A percentile compares a stretch with the other conserved stretches of the same genome.
Conservation (phyloP, 805 yeast species). For the Tetrapisispora pingtungensis region DNA sequence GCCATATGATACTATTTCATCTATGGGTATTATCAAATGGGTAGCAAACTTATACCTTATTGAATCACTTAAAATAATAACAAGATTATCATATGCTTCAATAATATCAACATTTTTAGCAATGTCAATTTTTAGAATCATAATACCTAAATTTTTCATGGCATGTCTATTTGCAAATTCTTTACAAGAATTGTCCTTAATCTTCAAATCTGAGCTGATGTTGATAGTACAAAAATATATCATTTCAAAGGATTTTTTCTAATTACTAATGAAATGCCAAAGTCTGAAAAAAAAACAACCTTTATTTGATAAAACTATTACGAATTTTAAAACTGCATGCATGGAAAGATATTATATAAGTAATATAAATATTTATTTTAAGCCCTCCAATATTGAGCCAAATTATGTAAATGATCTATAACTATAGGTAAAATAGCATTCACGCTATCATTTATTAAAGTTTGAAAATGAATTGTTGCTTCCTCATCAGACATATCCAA, state of each 20-base stretch:
- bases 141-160: conserved; percentile 16
- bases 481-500: conserved; percentile 91
- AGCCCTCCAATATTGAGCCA: conserved; percentile 97
- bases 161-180: conserved; percentile 13
- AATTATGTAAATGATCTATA: conserved; percentile 85
- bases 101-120: conserved; percentile 13
- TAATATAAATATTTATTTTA: conserved; percentile 21
- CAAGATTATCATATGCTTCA: conserved; percentile 22
- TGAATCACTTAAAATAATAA: conserved; percentile 49
- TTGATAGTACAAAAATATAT: conserved; percentile 7
- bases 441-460: conserved; percentile 86
- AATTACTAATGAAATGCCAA: too few species aligned
- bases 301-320: too few species aligned
- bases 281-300: too few species aligned
- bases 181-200: background rate
- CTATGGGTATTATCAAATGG: conserved; percentile 47
- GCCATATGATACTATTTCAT: conserved; percentile 83
- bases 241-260: conserved; percentile 5
- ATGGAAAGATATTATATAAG: background rate
- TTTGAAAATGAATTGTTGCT: conserved; percentile 90
- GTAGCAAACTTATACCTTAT: conserved; percentile 53
- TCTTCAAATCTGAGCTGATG: conserved; percentile 5
- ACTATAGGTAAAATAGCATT: conserved; percentile 90
- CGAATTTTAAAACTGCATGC: background rate
- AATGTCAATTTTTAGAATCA: conserved; percentile 12